Percentiles rank a stretch among this genome's conserved stretches.
phyloP scores from a whole-genome alignment of 768 basidiomycete genomes.

The Leucosporidium yakuticum region DNA sequence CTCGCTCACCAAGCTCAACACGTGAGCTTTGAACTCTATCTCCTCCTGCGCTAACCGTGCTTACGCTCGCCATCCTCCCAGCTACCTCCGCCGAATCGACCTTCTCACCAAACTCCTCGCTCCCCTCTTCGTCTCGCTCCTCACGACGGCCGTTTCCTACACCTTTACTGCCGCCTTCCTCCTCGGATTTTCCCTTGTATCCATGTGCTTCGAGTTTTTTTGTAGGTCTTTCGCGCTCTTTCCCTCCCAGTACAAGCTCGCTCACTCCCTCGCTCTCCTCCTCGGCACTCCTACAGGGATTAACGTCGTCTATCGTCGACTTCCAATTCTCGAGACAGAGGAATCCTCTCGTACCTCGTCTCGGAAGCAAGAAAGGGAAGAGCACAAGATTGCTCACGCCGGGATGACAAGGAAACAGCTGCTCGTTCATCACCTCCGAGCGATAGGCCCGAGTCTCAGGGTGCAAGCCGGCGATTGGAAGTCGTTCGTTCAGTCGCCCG shows the following conservation, averaged over 20 bases:
- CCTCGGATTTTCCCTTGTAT: constrained; percentile 43
- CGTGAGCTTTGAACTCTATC: constrained; percentile 45
- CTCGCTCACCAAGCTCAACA: constrained; percentile 49
- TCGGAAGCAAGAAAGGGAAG: too few species aligned
- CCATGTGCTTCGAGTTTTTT: constrained; percentile 48
- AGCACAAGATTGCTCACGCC: too few species aligned
- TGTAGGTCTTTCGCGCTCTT: constrained; percentile 33
- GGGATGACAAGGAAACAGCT: too few species aligned
- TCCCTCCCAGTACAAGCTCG: too few species aligned
- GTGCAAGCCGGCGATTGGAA: neutral
- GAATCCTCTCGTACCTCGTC: neutral
- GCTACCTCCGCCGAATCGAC: constrained; percentile 44
- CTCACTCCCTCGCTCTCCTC: neutral
- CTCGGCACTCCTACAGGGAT: constrained; percentile 39
- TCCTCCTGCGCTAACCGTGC: neutral
- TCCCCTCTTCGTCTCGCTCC: constrained; percentile 52
- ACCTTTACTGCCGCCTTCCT: constrained; percentile 37
- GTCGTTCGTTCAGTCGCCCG: constrained; percentile 44
- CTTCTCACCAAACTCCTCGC: constrained; percentile 52
- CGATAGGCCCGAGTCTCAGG: neutral
- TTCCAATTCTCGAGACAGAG: constrained; percentile 41
- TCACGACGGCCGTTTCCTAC: constrained; percentile 46
- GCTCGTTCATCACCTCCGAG: too few species aligned
- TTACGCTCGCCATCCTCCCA: neutral
- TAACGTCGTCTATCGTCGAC: constrained; percentile 45